Evolutionary conservation across 306 rosid species (phyloP).

Genomic region (Purshia tridentata): DNA sequence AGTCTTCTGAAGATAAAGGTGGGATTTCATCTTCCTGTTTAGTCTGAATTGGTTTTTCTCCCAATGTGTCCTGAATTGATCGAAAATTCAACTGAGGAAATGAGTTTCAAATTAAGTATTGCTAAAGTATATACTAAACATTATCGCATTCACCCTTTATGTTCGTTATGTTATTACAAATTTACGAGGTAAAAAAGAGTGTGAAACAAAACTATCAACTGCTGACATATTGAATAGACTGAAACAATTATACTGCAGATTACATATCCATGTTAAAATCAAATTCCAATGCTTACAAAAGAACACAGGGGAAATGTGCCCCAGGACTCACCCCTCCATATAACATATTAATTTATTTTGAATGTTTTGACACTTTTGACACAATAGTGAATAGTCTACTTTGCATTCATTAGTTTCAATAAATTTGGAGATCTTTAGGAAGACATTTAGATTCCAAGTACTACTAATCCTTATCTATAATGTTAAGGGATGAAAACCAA

Average conservation of each 20-base stretch:
- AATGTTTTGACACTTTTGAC: not conserved
- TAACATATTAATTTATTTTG: not conserved
- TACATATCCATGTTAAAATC: not conserved
- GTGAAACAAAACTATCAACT: not conserved
- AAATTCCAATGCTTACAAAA: not conserved
- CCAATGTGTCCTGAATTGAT: slow-evolving; percentile 31
- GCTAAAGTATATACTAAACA: not conserved
- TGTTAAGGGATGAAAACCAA: not conserved
- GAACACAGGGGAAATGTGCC: not conserved
- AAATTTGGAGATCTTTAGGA: not conserved
- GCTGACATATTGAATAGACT: not conserved
- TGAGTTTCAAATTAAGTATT: slow-evolving; percentile 10
- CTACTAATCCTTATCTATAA: not conserved
- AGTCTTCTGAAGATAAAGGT: slow-evolving; percentile 26
- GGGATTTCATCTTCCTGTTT: slow-evolving; percentile 23
- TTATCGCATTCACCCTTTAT: not conserved
- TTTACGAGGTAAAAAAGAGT: not conserved
- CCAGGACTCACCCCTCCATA: not conserved
- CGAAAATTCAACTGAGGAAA: slow-evolving; percentile 1
- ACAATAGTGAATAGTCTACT: not conserved
- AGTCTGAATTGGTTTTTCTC: slow-evolving; percentile 22
- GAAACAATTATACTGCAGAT: not conserved
- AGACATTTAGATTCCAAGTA: not conserved
- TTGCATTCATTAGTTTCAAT: not conserved
- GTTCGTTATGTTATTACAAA: not conserved